These are phyloP conservation scores for Acanthamoeba quina DNA, from an alignment of 208 protist species.

Conservation along the genomic window DNA sequence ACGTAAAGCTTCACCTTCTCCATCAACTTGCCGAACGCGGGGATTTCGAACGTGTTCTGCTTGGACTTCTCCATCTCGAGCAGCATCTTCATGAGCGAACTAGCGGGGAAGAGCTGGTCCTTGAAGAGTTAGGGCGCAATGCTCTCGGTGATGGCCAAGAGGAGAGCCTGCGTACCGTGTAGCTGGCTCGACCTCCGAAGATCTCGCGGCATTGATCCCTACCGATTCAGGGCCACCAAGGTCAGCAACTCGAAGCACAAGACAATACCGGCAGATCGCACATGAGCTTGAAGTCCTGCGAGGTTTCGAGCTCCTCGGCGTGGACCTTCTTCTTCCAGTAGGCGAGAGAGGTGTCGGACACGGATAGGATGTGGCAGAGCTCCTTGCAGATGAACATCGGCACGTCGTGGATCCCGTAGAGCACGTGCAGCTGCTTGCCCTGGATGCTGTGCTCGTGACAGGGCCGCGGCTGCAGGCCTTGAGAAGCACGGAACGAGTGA, in stretches of 20 bases:
- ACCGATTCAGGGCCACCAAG: background rate
- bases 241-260: background rate
- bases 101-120: background rate
- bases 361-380: background rate
- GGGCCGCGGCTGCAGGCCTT: background rate
- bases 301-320: slow-evolving; percentile 1
- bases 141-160: background rate
- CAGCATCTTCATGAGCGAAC: slow-evolving; percentile 28
- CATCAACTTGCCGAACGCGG: background rate
- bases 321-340: slow-evolving; percentile 49
- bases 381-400: slow-evolving; percentile 63
- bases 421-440: background rate
- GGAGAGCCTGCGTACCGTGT: background rate
- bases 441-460: slow-evolving; percentile 15
- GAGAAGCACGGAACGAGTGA: background rate
- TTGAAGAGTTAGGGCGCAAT: background rate
- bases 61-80: slow-evolving; percentile 12
- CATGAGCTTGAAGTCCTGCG: slow-evolving; percentile 39
- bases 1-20: slow-evolving; percentile 14
- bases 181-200: slow-evolving; percentile 6
- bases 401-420: background rate
- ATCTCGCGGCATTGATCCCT: slow-evolving; percentile 49
- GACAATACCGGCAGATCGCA: background rate
- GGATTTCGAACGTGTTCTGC: slow-evolving; percentile 13
- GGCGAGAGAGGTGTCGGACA: slow-evolving; percentile 17